Conservation (phyloP, 176 grass and related monocot species). For the Rhynchospora tenuis region DNA sequence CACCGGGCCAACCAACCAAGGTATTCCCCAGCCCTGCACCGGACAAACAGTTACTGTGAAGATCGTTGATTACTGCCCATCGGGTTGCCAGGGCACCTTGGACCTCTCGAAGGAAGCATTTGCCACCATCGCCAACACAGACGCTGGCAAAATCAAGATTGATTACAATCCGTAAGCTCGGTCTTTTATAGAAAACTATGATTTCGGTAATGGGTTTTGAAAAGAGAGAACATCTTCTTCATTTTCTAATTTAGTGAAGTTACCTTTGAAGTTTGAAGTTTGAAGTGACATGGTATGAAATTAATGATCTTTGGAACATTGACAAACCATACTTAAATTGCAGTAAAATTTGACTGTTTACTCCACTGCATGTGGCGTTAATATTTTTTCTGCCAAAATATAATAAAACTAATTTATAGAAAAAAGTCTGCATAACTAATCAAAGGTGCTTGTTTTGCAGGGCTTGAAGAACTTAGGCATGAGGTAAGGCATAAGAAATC, state of each 20-base stretch:
- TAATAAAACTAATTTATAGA: not conserved
- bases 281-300: too few relatives aligned
- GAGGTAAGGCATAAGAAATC: not conserved
- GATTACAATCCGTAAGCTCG: slow-evolving; percentile 36
- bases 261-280: not conserved
- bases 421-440: not conserved
- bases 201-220: not conserved
- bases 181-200: not conserved
- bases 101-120: slow-evolving; percentile 63
- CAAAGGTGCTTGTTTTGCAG: slow-evolving; percentile 7
- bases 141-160: slow-evolving; percentile 46
- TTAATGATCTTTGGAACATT: too few relatives aligned
- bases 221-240: not conserved
- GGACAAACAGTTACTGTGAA: slow-evolving; percentile 32
- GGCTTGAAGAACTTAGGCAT: not conserved
- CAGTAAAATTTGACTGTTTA: too few relatives aligned
- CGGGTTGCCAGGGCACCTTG: slow-evolving; percentile 29
- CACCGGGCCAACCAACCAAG: slow-evolving; percentile 30
- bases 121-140: slow-evolving; percentile 33
- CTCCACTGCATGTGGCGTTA: too few relatives aligned
- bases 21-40: slow-evolving; percentile 36
- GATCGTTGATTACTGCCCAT: slow-evolving; percentile 46
- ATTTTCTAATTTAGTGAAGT: not conserved
- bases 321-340: too few relatives aligned
- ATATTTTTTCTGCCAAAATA: not conserved